Evolutionary conservation across 306 rosid genomes (phyloP).

Genomic region (Cajanus cajan): DNA sequence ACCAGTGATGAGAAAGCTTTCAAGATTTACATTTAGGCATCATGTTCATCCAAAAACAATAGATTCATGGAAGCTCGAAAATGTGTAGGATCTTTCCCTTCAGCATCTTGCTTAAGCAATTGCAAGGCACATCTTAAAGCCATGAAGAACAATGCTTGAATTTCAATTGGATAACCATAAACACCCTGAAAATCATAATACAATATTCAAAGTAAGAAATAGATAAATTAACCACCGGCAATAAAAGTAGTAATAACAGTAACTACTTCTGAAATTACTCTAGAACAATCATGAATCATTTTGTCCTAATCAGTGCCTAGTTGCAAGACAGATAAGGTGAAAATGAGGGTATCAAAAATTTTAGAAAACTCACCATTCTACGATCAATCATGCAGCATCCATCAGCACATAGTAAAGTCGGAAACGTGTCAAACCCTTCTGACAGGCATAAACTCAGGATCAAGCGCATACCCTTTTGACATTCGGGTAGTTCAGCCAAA

Average conservation of each 20-base stretch:
- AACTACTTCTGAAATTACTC: not conserved
- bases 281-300: not conserved
- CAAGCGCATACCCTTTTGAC: conserved; percentile 95
- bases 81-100: conserved; percentile 57
- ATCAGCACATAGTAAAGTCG: conserved; percentile 94
- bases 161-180: conserved; percentile 94
- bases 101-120: conserved; percentile 77
- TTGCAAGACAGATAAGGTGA: too few species aligned
- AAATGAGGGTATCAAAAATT: not conserved
- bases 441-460: conserved; percentile 86
- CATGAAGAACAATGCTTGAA: conserved; percentile 96
- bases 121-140: conserved; percentile 85
- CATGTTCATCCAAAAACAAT: not conserved
- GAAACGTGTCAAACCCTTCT: conserved; percentile 92
- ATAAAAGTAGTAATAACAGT: too few species aligned
- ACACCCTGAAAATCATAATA: conserved; percentile 69
- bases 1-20: conserved; percentile 1
- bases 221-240: not conserved
- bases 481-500: conserved; percentile 82
- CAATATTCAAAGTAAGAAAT: conserved; percentile 17
- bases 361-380: conserved; percentile 73
- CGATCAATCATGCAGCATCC: conserved; percentile 99
- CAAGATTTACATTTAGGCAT: not conserved
- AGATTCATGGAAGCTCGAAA: conserved; percentile 15
- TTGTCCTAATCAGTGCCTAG: not conserved